These are phyloP conservation scores for Pogostemon cablin DNA, from an alignment of 257 asterid species.

Conservation along the genomic window DNA sequence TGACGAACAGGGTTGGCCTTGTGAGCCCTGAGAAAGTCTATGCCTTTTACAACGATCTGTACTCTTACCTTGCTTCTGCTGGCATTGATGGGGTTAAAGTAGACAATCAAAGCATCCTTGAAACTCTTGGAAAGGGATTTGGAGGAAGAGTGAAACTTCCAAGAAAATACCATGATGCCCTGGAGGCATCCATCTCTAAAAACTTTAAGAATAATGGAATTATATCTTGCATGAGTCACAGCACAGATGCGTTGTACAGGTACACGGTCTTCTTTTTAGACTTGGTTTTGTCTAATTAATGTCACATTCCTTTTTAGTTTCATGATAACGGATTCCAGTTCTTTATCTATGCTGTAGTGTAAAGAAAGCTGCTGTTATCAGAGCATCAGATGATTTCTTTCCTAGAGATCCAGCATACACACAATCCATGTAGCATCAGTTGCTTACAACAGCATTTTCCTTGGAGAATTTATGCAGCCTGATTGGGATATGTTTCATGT, in stretches of 20 bases:
- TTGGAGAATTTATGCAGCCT: slow-evolving; percentile 90
- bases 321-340: neutral
- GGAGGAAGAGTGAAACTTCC: slow-evolving; percentile 82
- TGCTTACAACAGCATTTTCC: slow-evolving; percentile 72
- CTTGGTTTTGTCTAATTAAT: neutral
- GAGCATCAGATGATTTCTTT: slow-evolving; percentile 83
- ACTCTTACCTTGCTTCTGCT: slow-evolving; percentile 66
- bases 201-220: slow-evolving; percentile 76
- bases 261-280: slow-evolving; percentile 27
- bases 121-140: slow-evolving; percentile 71
- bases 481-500: slow-evolving; percentile 98
- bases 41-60: slow-evolving; percentile 60
- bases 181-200: slow-evolving; percentile 63
- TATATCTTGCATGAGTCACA: slow-evolving; percentile 87
- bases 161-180: slow-evolving; percentile 68
- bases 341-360: slow-evolving; percentile 43
- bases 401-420: slow-evolving; percentile 91
- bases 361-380: slow-evolving; percentile 58
- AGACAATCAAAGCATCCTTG: slow-evolving; percentile 75
- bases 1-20: slow-evolving; percentile 63
- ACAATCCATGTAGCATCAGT: slow-evolving; percentile 84
- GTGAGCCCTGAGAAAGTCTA: slow-evolving; percentile 71
- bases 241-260: slow-evolving; percentile 79
- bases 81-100: slow-evolving; percentile 78
- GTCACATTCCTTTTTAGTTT: neutral